Percentiles rank a stretch among this genome's conserved stretches.
phyloP scores from a whole-genome alignment of 2,329 filamentous ascomycete species.

The Fusarium sp. region DNA sequence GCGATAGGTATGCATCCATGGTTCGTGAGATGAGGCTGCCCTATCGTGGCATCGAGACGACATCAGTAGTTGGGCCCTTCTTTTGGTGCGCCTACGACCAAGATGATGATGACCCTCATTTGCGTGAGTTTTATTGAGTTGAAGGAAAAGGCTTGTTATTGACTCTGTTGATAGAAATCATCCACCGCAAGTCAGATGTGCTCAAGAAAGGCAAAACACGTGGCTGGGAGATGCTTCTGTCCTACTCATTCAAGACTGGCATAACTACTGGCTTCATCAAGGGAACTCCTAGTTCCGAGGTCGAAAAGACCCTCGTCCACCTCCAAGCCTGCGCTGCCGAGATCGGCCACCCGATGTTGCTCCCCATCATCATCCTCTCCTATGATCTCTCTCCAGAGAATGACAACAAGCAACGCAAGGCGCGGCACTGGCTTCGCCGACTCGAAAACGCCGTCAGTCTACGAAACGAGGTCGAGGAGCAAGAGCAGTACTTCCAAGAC shows the following conservation, averaged over 20 bases:
- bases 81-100: conserved; percentile 68
- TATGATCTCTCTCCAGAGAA: conserved; percentile 64
- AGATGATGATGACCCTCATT: conserved; percentile 62
- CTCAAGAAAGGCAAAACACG: conserved; percentile 69
- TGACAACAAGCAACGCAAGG: conserved; percentile 69
- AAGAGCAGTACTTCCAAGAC: conserved; percentile 62
- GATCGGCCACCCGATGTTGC: conserved; percentile 64
- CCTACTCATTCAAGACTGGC: conserved; percentile 61
- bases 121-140: conserved; percentile 55
- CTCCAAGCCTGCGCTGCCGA: conserved; percentile 58
- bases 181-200: conserved; percentile 71
- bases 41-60: conserved; percentile 65
- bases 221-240: conserved; percentile 70
- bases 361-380: conserved; percentile 65
- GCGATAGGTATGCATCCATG: conserved; percentile 63
- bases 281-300: conserved; percentile 65
- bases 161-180: conserved; percentile 56
- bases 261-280: conserved; percentile 69
- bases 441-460: conserved; percentile 68
- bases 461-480: conserved; percentile 65
- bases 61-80: conserved; percentile 67
- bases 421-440: conserved; percentile 66
- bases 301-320: conserved; percentile 59
- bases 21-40: conserved; percentile 62
- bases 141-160: not conserved